These are phyloP conservation scores for Neurospora sp. DNA, from an alignment of 2,329 filamentous ascomycete genomes.

Conservation along the genomic window DNA sequence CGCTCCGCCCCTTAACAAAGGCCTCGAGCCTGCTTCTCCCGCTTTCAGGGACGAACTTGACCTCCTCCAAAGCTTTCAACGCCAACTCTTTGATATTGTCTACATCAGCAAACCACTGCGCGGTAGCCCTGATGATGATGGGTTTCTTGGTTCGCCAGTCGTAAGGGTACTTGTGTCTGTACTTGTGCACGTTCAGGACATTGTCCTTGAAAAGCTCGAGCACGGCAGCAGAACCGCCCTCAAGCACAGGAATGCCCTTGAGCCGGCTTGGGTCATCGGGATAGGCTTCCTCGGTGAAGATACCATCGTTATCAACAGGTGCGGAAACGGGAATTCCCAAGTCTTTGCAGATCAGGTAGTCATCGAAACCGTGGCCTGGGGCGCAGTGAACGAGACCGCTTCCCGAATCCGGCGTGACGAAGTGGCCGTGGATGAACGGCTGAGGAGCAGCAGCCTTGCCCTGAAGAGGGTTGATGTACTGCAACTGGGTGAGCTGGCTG, in stretches of 20 bases:
- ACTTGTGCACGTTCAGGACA: conserved; percentile 60
- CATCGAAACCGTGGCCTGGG: conserved; percentile 92
- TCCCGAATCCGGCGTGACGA: conserved; percentile 83
- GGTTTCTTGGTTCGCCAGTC: conserved; percentile 96
- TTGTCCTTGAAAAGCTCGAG: conserved; percentile 56
- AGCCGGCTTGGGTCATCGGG: conserved; percentile 58
- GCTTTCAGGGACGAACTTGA: conserved; percentile 68
- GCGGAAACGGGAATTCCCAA: conserved; percentile 67
- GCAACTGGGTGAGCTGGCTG: conserved; percentile 51
- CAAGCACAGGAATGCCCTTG: conserved; percentile 61
- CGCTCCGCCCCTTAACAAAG: conserved; percentile 78
- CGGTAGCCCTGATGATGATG: conserved; percentile 82
- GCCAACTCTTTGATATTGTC: conserved; percentile 69
- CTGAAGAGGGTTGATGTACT: conserved; percentile 64
- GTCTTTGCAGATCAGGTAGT: conserved; percentile 72
- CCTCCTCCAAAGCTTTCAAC: conserved; percentile 56
- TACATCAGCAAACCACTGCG: conserved; percentile 97
- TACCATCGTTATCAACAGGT: conserved; percentile 72
- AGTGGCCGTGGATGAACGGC: conserved; percentile 72
- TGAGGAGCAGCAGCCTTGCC: conserved; percentile 47
- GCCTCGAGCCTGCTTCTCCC: conserved; percentile 69
- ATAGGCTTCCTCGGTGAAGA: conserved; percentile 71
- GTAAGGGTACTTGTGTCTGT: conserved; percentile 91
- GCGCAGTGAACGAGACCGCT: conserved; percentile 92
- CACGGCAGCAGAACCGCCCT: conserved; percentile 59